Conservation (phyloP, 2,329 filamentous ascomycete species). For the Apiospora arundinis region DNA sequence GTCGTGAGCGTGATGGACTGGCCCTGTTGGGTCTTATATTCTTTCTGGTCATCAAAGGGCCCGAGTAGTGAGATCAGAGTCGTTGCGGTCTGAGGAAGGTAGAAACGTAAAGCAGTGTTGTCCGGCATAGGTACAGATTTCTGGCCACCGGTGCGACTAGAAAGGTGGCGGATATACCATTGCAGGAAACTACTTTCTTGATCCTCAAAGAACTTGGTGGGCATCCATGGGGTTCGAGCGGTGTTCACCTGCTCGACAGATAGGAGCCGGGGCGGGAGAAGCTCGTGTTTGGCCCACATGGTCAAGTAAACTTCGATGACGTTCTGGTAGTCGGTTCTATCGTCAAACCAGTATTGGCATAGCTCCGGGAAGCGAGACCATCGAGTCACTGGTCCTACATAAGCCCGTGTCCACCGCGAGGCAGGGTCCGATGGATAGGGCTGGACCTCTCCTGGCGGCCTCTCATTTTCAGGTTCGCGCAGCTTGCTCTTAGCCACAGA, state of each 20-base stretch:
- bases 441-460: conserved; percentile 34
- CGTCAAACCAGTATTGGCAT: conserved; percentile 39
- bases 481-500: conserved; percentile 22
- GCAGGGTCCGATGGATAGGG: conserved; percentile 40
- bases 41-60: conserved; percentile 35
- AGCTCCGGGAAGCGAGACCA: conserved; percentile 39
- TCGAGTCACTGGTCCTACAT: conserved; percentile 40
- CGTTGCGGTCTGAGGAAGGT: conserved; percentile 32
- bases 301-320: conserved; percentile 34
- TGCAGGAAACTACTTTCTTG: conserved; percentile 33
- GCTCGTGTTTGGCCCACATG: conserved; percentile 38
- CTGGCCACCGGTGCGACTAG: conserved; percentile 29
- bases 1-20: conserved; percentile 35
- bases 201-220: conserved; percentile 30
- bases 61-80: conserved; percentile 36
- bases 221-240: conserved; percentile 39
- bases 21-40: conserved; percentile 34
- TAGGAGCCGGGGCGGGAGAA: conserved; percentile 38
- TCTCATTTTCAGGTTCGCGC: conserved; percentile 24
- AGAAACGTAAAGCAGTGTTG: conserved; percentile 33
- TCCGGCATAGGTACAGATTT: conserved; percentile 31
- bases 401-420: conserved; percentile 42
- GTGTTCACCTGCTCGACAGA: conserved; percentile 28
- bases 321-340: conserved; percentile 32
- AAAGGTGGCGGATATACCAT: conserved; percentile 34